Conservation (phyloP, 78 protist species). For the Protostelium mycophagum region DNA sequence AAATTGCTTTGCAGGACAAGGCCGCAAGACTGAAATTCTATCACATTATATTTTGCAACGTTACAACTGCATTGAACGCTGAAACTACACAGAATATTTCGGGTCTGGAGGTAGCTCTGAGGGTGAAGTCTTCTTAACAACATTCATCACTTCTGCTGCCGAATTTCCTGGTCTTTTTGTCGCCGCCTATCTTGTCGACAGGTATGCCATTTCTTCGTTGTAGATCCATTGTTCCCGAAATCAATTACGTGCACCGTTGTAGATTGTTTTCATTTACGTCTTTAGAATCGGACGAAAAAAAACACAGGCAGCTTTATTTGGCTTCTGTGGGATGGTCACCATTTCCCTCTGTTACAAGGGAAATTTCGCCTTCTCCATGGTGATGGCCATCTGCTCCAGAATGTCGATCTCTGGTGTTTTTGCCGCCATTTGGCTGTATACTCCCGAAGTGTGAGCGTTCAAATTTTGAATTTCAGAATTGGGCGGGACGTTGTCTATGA, state of each 20-base stretch:
- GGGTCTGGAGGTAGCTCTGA: background rate
- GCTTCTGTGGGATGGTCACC: background rate
- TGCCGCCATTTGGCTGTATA: background rate
- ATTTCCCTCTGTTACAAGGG: background rate
- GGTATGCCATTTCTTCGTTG: background rate
- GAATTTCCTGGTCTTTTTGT: constrained; percentile 15
- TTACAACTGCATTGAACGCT: no score
- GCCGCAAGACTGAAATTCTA: no score
- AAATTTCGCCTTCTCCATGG: background rate
- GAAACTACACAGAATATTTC: background rate
- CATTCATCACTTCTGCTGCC: background rate
- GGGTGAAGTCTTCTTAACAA: constrained; percentile 4
- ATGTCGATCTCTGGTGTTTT: background rate
- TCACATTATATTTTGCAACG: no score
- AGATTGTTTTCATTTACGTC: background rate
- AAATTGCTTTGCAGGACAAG: no score
- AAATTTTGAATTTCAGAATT: background rate
- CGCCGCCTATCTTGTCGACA: background rate
- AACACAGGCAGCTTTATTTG: background rate
- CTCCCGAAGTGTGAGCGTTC: constrained; percentile 3
- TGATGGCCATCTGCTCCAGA: background rate
- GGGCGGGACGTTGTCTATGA: no score
- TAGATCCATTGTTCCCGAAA: no score
- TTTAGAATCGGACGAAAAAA: constrained; percentile 5
- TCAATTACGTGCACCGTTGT: no score